Conservation (phyloP, 2,329 filamentous ascomycete species). For the Trichoderma cornu-damae region DNA sequence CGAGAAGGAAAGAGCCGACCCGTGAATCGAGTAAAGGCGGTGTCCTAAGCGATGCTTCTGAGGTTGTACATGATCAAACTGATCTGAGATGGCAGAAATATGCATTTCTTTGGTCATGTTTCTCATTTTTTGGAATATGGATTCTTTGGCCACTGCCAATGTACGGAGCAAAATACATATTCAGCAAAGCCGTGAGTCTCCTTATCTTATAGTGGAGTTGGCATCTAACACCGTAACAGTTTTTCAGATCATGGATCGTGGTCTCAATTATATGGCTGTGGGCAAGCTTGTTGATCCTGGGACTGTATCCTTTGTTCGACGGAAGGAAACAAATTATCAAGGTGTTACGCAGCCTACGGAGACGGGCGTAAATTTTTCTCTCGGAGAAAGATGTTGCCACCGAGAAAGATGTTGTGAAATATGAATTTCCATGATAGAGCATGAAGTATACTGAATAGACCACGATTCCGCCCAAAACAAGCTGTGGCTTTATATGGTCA, state of each 20-base stretch:
- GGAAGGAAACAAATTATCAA: neutral
- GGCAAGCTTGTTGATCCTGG: neutral
- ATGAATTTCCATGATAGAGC: neutral
- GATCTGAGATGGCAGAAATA: constrained; percentile 6
- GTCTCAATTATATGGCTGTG: constrained; percentile 10
- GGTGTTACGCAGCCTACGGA: neutral
- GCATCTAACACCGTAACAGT: neutral
- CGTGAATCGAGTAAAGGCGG: neutral
- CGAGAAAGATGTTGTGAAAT: neutral
- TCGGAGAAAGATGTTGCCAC: neutral
- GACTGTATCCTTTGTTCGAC: neutral
- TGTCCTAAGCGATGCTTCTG: neutral
- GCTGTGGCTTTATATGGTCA: neutral
- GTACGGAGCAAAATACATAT: constrained; percentile 8
- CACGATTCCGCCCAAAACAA: rapidly evolving
- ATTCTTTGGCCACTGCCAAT: constrained; percentile 13
- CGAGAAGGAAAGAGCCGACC: neutral
- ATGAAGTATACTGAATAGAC: neutral
- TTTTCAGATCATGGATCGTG: constrained; percentile 5
- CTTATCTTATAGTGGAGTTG: rapidly evolving
- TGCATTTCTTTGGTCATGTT: constrained; percentile 2
- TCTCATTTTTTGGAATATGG: constrained; percentile 10
- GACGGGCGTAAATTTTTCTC: neutral
- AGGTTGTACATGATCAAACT: neutral
- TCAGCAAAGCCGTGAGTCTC: constrained; percentile 3